Evolutionary conservation across 768 basidiomycete species (phyloP), one percentile per base, ranked within the genome.

Genomic region (Podaxis sp.): DNA sequence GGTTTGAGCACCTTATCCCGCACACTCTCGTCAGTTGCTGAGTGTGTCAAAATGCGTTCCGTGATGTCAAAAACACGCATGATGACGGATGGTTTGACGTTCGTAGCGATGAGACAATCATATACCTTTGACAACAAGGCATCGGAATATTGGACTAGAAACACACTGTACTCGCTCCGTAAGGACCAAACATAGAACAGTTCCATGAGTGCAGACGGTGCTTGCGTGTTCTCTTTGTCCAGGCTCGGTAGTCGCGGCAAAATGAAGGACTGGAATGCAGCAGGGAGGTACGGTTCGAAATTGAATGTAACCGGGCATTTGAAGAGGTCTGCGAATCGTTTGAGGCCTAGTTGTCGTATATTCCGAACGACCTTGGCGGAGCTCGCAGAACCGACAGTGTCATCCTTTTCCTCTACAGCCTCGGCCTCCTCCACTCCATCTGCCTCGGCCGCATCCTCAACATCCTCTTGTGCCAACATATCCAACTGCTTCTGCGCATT

Each of bases 241-340:
- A 98, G 77, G 3, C 76, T 72, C 0, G 84, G 75, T 23, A 99
- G 78, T 5, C 97, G 90, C 0, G 96, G 95, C 0, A 89, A 85
- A 66, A 98, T 89, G 76, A 92, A 83, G 0, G 82, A 74, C 1
- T 76, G 61, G 74, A 93, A 98, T 7, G 86, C 82, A 5, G 79
- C 74, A 3, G 75, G 72, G 68, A 98, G 77, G 71, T 87, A 95
- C 0, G 86, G 82, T 0, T 77, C 68, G 70, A 89, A 96, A 71
- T 96, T 84, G 70, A 94, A 97, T 0, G 73, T 67, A 25, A 87
- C 80, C 0, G 89, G 85, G 42, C 80, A 79, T 13, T 86, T 83
- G 82, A 94, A 94, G 76, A 98, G 96, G 68, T 95, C 91, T 1
- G 88, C 84, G 38, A 98, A 74, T 11, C 95, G 86, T 71, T 92